Evolutionary conservation across 768 basidiomycete species (phyloP), one percentile per base, ranked within the genome.

Genomic region (Amanita pallidorosea): DNA sequence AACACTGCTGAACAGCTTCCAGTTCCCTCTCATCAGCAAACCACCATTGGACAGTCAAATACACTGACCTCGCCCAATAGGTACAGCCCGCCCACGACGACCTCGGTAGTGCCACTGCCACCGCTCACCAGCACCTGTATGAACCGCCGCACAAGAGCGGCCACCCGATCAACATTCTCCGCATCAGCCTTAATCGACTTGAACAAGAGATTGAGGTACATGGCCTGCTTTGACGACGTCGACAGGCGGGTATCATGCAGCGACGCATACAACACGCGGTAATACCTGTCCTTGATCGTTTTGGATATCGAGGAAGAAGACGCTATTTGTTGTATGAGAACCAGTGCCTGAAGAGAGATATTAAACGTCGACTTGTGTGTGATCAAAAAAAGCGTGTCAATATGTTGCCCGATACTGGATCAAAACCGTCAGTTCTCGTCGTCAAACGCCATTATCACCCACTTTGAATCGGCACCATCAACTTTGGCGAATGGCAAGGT

Each of bases 341-440:
- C 76, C 1, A 98, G 79, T 0, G 94, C 88, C 63, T 95, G 95
- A 4, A 98, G 77, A 8, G 91, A 91, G 60, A 92, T 92, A 64
- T 95, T 96, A 79, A 99, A 99, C 0, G 93, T 96, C 7, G 91
- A 93, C 7, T 79, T 87, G 66, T 97, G 95, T 2, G 92, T 94
- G 60, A 99, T 92, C 41, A 84, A 76, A 76, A 97, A 98, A 18
- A 97, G 80, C 0, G 90, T 92, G 63, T 92, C 86, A 60, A 96
- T 86, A 58, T 97, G 93, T 49, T 81, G 77, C 56, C 81, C 76
- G 58, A 98, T 81, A 23, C 89, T 92, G 57, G 42, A 12, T 4
- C 35, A 25, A n/a, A 31, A 27, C 1, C 4, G 9, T 33, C 46
- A 42, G 52, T 29, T n/a, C 22, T n/a, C 31, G 12, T 36, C 47